Evolutionary conservation across 495 filamentous ascomycete species (phyloP), one percentile per base, ranked within the genome.

Genomic region (Sabuloglossum arenarium): DNA sequence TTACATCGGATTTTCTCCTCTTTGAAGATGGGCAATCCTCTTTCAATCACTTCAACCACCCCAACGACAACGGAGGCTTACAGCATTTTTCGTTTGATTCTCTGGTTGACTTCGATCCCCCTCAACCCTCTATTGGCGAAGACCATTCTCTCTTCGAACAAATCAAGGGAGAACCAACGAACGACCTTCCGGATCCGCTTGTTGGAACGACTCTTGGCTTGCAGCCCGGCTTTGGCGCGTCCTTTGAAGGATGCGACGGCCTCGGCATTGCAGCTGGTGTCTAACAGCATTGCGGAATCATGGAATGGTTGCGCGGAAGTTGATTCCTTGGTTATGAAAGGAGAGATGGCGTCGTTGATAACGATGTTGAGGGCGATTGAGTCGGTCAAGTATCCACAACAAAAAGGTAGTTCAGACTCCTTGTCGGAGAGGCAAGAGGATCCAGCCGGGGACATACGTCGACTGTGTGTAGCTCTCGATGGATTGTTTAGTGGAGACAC

Each of bases 151-250:
- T 64, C 37, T 57, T 61, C 54, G 32, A 56, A 55, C 62, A 65
- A 63, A 56, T 58, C 28, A 51, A 51, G 47, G 47, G 47, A 51
- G 47, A 51, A 30, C 47, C 23, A 72, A 70, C 71, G 62, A 61
- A 68, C 74, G 59, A 71, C 68, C 67, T 73, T 78, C 62, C 74
- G 76, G 69, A 78, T 63, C 64, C 65, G 61, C 64, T 68, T 66
- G 65, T 68, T 64, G 66, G 68, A 27, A 63, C 70, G 45, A 72
- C 73, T 77, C 64, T 71, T 77, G 69, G 82, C 82, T 75, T 83
- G 86, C 86, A 89, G 83, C 84, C 84, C 82, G 78, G 78, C 77
- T 70, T 78, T 85, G 84, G 86, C 86, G 86, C 86, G 84, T 84
- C 85, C 82, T 68, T 77, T 85, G 70, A 76, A 75, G 80, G 82